Percentiles rank a stretch among this genome's conserved stretches.
These are phyloP conservation scores for Halophytophthora polymorphica DNA, from an alignment of 352 stramenopile species.

Conservation along the genomic window DNA sequence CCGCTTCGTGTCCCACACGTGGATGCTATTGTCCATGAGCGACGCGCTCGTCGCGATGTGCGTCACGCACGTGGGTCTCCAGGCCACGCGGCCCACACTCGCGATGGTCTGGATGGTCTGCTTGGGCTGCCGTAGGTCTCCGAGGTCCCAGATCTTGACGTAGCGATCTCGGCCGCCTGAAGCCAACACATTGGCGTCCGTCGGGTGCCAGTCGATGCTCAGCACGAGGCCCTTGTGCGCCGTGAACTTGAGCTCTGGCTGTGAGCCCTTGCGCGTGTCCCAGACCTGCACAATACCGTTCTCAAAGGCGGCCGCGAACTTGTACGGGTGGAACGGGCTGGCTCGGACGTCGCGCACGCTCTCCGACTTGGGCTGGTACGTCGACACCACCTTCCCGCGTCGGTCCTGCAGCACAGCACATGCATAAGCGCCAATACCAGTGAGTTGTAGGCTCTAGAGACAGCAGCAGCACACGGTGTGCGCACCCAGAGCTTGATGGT, in stretches of 20 bases:
- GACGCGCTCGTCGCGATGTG: slow-evolving; percentile 86
- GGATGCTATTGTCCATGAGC: slow-evolving; percentile 85
- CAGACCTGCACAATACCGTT: slow-evolving; percentile 87
- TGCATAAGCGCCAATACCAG: not conserved
- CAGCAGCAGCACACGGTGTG: not conserved
- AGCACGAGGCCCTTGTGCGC: slow-evolving; percentile 84
- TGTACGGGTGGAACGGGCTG: slow-evolving; percentile 68
- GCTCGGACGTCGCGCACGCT: slow-evolving; percentile 82
- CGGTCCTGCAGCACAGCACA: slow-evolving; percentile 58
- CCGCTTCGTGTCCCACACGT: slow-evolving; percentile 83
- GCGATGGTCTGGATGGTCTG: slow-evolving; percentile 88
- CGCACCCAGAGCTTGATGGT: slow-evolving; percentile 86
- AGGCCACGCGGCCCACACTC: slow-evolving; percentile 77
- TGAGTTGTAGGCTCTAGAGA: not conserved
- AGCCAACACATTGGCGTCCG: slow-evolving; percentile 60
- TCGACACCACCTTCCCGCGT: slow-evolving; percentile 60
- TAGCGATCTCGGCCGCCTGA: slow-evolving; percentile 82
- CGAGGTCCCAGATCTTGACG: slow-evolving; percentile 84
- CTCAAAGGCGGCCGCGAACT: slow-evolving; percentile 83
- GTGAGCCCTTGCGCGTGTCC: slow-evolving; percentile 81
- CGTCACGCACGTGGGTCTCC: slow-evolving; percentile 70
- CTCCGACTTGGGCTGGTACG: slow-evolving; percentile 84
- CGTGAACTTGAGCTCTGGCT: slow-evolving; percentile 84
- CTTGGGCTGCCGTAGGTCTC: slow-evolving; percentile 64
- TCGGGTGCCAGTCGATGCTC: slow-evolving; percentile 81